These are phyloP conservation scores for Lunularia cruciata DNA, from an alignment of 225 moss, liverwort and hornwort genomes.

Conservation along the genomic window DNA sequence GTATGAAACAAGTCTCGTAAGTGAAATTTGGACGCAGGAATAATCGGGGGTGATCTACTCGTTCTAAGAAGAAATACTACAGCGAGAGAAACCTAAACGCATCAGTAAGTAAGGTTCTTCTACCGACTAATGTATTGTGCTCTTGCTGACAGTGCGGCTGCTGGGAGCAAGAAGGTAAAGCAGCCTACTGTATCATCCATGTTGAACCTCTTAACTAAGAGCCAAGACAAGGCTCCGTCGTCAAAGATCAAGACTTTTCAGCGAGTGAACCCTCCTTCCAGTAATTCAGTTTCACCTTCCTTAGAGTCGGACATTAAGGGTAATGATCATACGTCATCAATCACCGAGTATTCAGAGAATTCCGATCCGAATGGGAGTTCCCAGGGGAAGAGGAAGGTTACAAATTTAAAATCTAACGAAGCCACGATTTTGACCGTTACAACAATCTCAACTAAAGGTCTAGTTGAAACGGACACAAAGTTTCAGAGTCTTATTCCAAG, in stretches of 20 bases:
- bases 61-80: too few relatives aligned
- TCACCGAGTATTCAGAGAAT: slow-evolving; percentile 23
- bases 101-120: slow-evolving; percentile 1
- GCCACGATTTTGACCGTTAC: neutral
- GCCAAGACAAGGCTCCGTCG: slow-evolving; percentile 18
- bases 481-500: neutral
- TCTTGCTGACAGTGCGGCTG: slow-evolving; percentile 35
- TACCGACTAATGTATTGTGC: slow-evolving; percentile 12
- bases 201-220: slow-evolving; percentile 13
- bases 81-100: too few relatives aligned
- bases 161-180: slow-evolving; percentile 33
- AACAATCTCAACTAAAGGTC: neutral
- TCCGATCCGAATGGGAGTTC: slow-evolving; percentile 24
- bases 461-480: neutral
- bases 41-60: too few relatives aligned
- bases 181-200: slow-evolving; percentile 9
- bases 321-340: neutral
- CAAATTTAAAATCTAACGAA: neutral
- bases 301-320: neutral
- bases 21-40: too few relatives aligned
- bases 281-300: slow-evolving; percentile 9
- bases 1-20: too few relatives aligned
- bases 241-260: slow-evolving; percentile 19
- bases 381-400: neutral
- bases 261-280: slow-evolving; percentile 10